Conservation (phyloP, 179 eudicot species). For the Silene vulgaris region DNA sequence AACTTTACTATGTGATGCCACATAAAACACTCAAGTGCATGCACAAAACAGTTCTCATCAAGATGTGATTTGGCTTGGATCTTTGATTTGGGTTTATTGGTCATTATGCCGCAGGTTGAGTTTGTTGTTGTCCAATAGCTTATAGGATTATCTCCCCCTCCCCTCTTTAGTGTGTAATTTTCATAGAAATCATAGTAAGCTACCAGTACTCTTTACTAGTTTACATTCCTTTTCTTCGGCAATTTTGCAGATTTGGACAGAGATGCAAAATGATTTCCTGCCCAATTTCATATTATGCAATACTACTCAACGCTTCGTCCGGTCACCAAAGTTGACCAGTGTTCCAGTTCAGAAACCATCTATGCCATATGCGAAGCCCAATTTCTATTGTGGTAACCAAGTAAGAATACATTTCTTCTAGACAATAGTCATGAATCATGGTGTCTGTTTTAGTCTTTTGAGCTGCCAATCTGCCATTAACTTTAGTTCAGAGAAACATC, state of each 20-base stretch:
- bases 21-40: neutral
- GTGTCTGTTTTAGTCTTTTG: neutral
- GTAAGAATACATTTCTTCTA: slow-evolving; percentile 35
- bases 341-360: slow-evolving; percentile 92
- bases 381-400: slow-evolving; percentile 86
- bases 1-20: neutral
- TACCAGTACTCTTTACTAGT: neutral
- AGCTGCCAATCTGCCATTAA: neutral
- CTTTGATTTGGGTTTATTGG: neutral
- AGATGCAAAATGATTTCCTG: slow-evolving; percentile 96
- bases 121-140: neutral
- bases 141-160: neutral
- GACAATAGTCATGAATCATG: slow-evolving; percentile 18
- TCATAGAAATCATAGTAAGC: neutral
- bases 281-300: slow-evolving; percentile 89
- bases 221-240: slow-evolving; percentile 5
- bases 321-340: slow-evolving; percentile 64
- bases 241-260: slow-evolving; percentile 72
- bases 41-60: neutral
- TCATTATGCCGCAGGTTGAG: neutral
- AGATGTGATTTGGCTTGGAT: neutral
- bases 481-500: slow-evolving; percentile 8
- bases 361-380: slow-evolving; percentile 78
- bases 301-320: slow-evolving; percentile 90
- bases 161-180: neutral